Percentiles rank a stretch among this genome's conserved stretches.
Evolutionary conservation across 352 stramenopile genomes (phyloP).

Genomic region (Pythium scleroteichum): DNA sequence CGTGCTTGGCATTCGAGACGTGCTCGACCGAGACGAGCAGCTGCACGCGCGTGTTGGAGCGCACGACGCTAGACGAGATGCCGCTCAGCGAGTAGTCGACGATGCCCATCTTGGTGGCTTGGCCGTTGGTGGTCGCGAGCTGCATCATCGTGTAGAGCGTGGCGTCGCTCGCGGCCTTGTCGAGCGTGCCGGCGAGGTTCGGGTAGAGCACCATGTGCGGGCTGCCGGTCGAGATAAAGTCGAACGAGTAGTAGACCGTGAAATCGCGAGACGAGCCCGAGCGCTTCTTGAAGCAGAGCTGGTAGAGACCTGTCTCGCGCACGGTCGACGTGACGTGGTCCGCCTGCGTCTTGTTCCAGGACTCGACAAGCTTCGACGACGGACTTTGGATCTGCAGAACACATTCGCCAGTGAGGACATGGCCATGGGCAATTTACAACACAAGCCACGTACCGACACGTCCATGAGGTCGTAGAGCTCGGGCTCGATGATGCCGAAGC

Average conservation of each 20-base stretch:
- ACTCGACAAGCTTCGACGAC: constrained; percentile 26
- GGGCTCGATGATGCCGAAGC: constrained; percentile 35
- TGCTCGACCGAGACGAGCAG: constrained; percentile 71
- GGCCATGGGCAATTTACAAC: too few species aligned
- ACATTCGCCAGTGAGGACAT: background rate
- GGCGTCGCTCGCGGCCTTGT: constrained; percentile 41
- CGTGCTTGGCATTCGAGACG: constrained; percentile 55
- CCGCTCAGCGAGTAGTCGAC: constrained; percentile 69
- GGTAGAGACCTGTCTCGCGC: constrained; percentile 77
- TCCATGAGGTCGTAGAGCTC: constrained; percentile 34
- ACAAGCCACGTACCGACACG: constrained; percentile 27
- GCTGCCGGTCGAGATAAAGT: constrained; percentile 73
- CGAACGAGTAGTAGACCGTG: constrained; percentile 78
- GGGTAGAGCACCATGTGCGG: constrained; percentile 59
- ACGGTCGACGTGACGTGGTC: constrained; percentile 53
- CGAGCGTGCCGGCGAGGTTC: constrained; percentile 61
- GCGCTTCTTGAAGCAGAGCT: constrained; percentile 75
- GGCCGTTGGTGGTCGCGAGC: constrained; percentile 44
- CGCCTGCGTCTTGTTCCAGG: constrained; percentile 66
- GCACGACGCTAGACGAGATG: constrained; percentile 67
- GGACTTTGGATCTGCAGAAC: constrained; percentile 19
- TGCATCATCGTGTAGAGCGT: constrained; percentile 61
- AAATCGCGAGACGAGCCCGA: constrained; percentile 54
- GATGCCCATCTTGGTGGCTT: constrained; percentile 57
- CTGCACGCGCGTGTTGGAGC: constrained; percentile 65